A percentile compares a stretch with the other conserved stretches of the same genome.
Evolutionary conservation across 2,329 filamentous ascomycete genomes (phyloP).

Genomic region (Curvularia hawaiiensis): DNA sequence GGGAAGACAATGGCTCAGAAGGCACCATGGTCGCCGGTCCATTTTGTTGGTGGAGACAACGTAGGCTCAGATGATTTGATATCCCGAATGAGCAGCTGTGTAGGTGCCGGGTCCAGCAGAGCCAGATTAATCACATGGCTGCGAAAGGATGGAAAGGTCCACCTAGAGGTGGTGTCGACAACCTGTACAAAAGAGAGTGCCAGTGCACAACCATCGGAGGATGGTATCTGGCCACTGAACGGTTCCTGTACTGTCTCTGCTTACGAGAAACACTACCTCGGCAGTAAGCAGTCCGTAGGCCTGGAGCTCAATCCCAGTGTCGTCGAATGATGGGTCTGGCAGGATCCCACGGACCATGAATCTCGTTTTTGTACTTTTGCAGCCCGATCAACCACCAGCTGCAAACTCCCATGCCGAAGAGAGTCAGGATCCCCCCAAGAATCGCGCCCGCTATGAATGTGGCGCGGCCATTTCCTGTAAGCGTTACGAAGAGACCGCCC

Average conservation of each 20-base stretch:
- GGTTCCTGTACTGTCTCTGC: slow-evolving; percentile 30
- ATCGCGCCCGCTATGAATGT: slow-evolving; percentile 73
- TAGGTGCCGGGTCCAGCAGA: slow-evolving; percentile 24
- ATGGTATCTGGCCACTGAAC: slow-evolving; percentile 37
- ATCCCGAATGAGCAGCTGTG: slow-evolving; percentile 37
- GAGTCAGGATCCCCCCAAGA: slow-evolving; percentile 74
- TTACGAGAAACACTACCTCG: slow-evolving; percentile 36
- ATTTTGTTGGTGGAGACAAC: slow-evolving; percentile 46
- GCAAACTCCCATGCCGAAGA: slow-evolving; percentile 85
- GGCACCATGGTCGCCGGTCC: slow-evolving; percentile 44
- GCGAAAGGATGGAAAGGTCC: slow-evolving; percentile 31
- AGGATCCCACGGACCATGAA: slow-evolving; percentile 96
- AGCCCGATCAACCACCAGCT: slow-evolving; percentile 98
- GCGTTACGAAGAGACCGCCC: slow-evolving; percentile 71
- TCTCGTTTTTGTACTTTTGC: slow-evolving; percentile 99
- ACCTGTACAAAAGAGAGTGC: slow-evolving; percentile 25
- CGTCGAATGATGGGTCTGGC: slow-evolving; percentile 85
- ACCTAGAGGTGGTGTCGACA: slow-evolving; percentile 39
- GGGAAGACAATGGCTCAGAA: slow-evolving; percentile 38
- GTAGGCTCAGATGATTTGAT: slow-evolving; percentile 43
- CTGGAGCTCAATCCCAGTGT: slow-evolving; percentile 54
- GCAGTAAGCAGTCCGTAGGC: slow-evolving; percentile 19
- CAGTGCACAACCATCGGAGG: slow-evolving; percentile 22
- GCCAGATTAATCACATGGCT: slow-evolving; percentile 41
- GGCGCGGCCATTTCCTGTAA: slow-evolving; percentile 60